Base-by-base conservation (phyloP, 2,329 filamentous ascomycete genomes). In the Penicillium sp. region DNA sequence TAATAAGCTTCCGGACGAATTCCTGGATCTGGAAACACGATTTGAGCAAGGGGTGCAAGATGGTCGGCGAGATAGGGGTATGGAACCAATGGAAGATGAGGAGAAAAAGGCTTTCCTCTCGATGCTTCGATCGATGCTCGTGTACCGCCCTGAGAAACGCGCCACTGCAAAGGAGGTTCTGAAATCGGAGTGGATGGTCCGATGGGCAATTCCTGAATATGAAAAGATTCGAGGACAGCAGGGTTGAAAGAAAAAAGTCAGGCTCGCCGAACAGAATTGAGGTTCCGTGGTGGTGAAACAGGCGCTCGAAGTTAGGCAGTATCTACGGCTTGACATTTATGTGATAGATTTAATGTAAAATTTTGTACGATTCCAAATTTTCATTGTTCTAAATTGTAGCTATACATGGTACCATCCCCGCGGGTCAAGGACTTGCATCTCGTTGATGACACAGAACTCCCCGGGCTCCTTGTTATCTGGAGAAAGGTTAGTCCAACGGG, bases 401-500 rank as follows among this genome's bases (percentile, higher is more conserved):
- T 58, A 67, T 12, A 68, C 60, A 65, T 70, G 68, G 13, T 45
- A 57, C 68, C 68, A 70, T 6, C 68, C 68, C 37, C 59, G 58
- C 30, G 59, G 58, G 60, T 66, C 61, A 6, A 70, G 53, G 13
- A 70, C 47, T 55, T 70, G 68, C 68, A 70, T 70, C 61, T 70
- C 68, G 55, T 70, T 64, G 10, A 70, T 67, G 6, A 70, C 61
- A 35, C 68, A 70, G 19, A 67, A 51, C 3, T 59, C 37, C 15
- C 66, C 68, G 5, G 47, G 55, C 42, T 70, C 68, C 13, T 30
- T 50, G 26, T 69, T 65, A 13, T 47, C 22, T 17, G 53, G 24
- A 6, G 59, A 58, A 22, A 64, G 44, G 1, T 42, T 44, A 1
- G 45, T 67, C 71, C 82, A 80, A 24, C 70, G 73, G 8, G 72